These are phyloP conservation scores for Dysphania ambrosioides DNA, from an alignment of 148 eudicot species.

Conservation along the genomic window DNA sequence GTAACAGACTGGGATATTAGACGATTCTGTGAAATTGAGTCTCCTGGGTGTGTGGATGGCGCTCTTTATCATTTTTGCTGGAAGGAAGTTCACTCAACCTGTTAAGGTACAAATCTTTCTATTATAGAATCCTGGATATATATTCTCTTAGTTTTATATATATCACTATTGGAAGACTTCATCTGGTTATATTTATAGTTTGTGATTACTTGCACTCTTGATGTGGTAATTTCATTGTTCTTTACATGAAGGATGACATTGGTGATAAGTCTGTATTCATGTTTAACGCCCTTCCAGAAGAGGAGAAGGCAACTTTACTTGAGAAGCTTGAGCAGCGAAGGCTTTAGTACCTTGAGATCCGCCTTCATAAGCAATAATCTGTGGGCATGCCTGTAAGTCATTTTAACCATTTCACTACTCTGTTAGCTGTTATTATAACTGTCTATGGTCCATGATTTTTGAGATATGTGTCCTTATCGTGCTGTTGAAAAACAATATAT, in stretches of 20 bases:
- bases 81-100: slow-evolving; percentile 88
- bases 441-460: neutral
- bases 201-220: neutral
- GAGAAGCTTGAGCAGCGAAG: slow-evolving; percentile 53
- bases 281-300: slow-evolving; percentile 68
- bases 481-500: neutral
- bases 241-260: slow-evolving; percentile 69
- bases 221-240: neutral
- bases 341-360: slow-evolving; percentile 6
- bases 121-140: neutral
- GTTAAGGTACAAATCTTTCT: slow-evolving; percentile 51
- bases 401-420: neutral
- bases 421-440: too few relatives aligned
- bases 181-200: neutral
- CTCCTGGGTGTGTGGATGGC: slow-evolving; percentile 81
- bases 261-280: slow-evolving; percentile 97
- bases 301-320: slow-evolving; percentile 61
- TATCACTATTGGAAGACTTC: neutral
- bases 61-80: slow-evolving; percentile 73
- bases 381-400: neutral
- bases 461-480: neutral
- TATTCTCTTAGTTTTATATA: neutral
- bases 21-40: slow-evolving; percentile 58
- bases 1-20: slow-evolving; percentile 70
- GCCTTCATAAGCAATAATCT: neutral